These are phyloP conservation scores for Blastomyces silverae DNA, from an alignment of 2,329 filamentous ascomycete genomes.

Conservation along the genomic window DNA sequence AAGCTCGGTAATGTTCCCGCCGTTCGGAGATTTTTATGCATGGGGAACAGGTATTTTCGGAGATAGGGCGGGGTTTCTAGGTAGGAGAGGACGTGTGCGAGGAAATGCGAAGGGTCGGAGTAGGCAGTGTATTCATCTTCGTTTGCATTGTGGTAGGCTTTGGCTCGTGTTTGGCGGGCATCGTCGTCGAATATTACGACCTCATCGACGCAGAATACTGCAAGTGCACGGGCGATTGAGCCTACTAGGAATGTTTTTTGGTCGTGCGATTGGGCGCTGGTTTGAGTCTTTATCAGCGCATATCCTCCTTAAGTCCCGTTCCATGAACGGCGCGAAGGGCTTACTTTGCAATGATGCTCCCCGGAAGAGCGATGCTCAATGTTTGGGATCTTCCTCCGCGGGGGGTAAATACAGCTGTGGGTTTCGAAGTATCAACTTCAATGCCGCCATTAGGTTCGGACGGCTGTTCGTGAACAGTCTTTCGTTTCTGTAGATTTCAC, in stretches of 20 bases:
- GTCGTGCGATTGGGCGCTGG: conserved; percentile 63
- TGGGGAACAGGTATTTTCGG: conserved; percentile 64
- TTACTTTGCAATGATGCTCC: conserved; percentile 69
- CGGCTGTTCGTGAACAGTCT: conserved; percentile 20
- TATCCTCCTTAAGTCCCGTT: not conserved
- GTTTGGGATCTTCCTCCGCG: conserved; percentile 62
- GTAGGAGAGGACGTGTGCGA: conserved; percentile 71
- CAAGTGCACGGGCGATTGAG: conserved; percentile 70
- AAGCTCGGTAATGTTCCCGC: conserved; percentile 68
- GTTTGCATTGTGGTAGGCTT: conserved; percentile 36
- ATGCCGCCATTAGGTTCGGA: conserved; percentile 17
- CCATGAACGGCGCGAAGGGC: conserved; percentile 21
- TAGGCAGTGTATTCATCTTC: conserved; percentile 57
- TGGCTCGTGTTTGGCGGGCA: conserved; percentile 20
- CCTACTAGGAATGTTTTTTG: conserved; percentile 67
- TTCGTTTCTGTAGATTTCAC: conserved; percentile 22
- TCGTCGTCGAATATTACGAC: conserved; percentile 73
- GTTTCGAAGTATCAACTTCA: conserved; percentile 55
- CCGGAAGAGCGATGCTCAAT: conserved; percentile 68
- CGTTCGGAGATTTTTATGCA: conserved; percentile 68
- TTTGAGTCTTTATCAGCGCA: conserved; percentile 6
- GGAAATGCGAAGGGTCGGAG: conserved; percentile 69
- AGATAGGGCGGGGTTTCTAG: conserved; percentile 80
- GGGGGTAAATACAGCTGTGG: conserved; percentile 62
- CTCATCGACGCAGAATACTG: conserved; percentile 79